These are phyloP conservation scores for Spizellomyces sp. DNA, from an alignment of 192 early-diverging fungal species.

Conservation along the genomic window DNA sequence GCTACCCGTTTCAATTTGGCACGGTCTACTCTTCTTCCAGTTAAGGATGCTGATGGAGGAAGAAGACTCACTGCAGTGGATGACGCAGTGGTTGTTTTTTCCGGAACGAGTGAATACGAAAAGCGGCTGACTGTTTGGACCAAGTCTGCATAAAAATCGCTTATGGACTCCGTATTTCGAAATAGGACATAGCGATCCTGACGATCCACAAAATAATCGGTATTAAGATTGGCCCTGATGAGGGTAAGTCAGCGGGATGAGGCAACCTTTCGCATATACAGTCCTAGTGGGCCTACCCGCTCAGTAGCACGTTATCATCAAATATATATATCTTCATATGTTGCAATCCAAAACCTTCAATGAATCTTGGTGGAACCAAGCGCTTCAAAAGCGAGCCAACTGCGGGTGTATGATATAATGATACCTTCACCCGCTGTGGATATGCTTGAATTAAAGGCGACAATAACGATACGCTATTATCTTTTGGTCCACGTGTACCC, in stretches of 20 bases:
- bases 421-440: constrained; percentile 66
- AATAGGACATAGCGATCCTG: constrained; percentile 94
- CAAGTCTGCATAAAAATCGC: constrained; percentile 73
- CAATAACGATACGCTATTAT: constrained; percentile 72
- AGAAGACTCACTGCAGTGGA: neutral
- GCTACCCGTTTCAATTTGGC: constrained; percentile 5
- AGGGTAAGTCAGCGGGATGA: neutral
- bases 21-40: neutral
- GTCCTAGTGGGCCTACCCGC: constrained; percentile 56
- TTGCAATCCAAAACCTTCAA: constrained; percentile 91
- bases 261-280: too few relatives aligned
- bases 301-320: constrained; percentile 81
- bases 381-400: constrained; percentile 69
- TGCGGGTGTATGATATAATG: constrained; percentile 88
- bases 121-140: constrained; percentile 63
- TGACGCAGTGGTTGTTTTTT: neutral
- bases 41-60: neutral
- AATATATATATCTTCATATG: constrained; percentile 94
- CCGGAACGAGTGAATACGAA: constrained; percentile 18
- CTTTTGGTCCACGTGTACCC: constrained; percentile 65
- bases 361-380: constrained; percentile 81
- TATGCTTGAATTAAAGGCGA: constrained; percentile 64
- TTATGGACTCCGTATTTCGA: constrained; percentile 50
- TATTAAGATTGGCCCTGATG: constrained; percentile 87
- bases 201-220: constrained; percentile 92